Base-by-base conservation (phyloP, 495 filamentous ascomycete genomes). In the Mytilinidion resinicola region DNA sequence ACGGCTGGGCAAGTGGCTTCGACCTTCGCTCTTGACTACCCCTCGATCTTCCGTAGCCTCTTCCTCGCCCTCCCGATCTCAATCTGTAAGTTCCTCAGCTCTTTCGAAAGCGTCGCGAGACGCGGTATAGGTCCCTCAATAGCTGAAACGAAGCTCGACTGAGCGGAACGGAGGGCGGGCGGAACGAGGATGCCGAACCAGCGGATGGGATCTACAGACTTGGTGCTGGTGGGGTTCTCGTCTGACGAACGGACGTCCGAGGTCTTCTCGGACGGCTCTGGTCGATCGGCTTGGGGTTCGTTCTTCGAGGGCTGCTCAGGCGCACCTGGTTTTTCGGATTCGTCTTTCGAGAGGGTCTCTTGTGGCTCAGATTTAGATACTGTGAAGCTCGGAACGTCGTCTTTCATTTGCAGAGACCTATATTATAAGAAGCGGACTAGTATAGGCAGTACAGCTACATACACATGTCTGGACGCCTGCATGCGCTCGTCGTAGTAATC, bases 171-270 rank as follows among this genome's bases (percentile, higher is more conserved):
- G 7, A 79, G 59, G 9, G 72, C 67, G 20, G 61, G 74, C 6
- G 74, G 76, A 0, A 78, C 70, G 0, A 78, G 63, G 37, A 78
- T 73, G 10, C 76, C 76, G 57, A 75, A 78, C 76, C 73, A 76
- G 8, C 66, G 63, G 9, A 78, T 47, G 3, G 76, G 76, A 52
- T 77, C 73, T 57, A 42, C 53, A 49, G 37, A 15, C 17, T 53
- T 53, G 15, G 10, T 9, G 4, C 8, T 2, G 41, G 8, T 14
- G 35, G 35, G 6, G 10, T 20, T 20, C 51, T 47, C 19, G n/a
- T 37, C 10, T 51, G 34, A 9, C 8, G 19, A 36, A 25, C n/a
- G 36, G 56, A 54, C 21, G 6, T 30, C 25, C 6, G 6, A 6
- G 25, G 25, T 30, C 25, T 30, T 30, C 6, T 30, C 25, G 25